Conservation (phyloP, 192 early-diverging fungal genomes). For the Coemansia sp. region DNA sequence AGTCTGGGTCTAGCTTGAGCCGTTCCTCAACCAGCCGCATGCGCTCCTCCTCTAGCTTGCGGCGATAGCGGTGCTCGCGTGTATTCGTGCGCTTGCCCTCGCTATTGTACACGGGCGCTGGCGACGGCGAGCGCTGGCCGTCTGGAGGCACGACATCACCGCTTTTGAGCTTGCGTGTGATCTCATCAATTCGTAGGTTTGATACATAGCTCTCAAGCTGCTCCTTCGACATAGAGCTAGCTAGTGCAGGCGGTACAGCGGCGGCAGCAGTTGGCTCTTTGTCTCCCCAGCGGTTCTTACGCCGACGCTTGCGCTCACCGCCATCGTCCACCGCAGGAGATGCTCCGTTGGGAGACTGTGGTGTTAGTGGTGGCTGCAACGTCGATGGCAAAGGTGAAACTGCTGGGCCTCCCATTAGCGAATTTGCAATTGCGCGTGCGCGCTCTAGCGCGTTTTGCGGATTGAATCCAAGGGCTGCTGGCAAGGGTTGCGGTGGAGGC, state of each 20-base stretch:
- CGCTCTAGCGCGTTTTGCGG: constrained; percentile 41
- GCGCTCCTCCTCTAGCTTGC: constrained; percentile 92
- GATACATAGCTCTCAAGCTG: constrained; percentile 74
- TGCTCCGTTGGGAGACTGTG: neutral
- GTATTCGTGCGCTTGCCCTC: constrained; percentile 97
- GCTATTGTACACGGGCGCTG: constrained; percentile 87
- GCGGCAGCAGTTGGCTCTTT: constrained; percentile 74
- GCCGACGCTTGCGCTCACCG: constrained; percentile 65
- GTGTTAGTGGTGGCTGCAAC: neutral
- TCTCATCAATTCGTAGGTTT: constrained; percentile 90
- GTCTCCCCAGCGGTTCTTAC: constrained; percentile 90
- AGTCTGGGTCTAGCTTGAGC: constrained; percentile 73
- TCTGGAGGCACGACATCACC: constrained; percentile 81
- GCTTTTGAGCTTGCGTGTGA: constrained; percentile 74
- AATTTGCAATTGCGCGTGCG: constrained; percentile 53
- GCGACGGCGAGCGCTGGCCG: constrained; percentile 86
- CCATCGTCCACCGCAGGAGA: constrained; percentile 11
- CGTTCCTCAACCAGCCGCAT: constrained; percentile 83
- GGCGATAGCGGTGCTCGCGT: constrained; percentile 87
- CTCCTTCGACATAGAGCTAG: constrained; percentile 75
- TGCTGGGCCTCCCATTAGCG: constrained; percentile 20
- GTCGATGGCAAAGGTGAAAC: neutral
- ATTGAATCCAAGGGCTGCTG: constrained; percentile 12
- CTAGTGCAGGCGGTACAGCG: constrained; percentile 77
- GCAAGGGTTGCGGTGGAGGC: neutral